Evolutionary conservation across 2,329 filamentous ascomycete species (phyloP).

Genomic region (Eutypa lata): DNA sequence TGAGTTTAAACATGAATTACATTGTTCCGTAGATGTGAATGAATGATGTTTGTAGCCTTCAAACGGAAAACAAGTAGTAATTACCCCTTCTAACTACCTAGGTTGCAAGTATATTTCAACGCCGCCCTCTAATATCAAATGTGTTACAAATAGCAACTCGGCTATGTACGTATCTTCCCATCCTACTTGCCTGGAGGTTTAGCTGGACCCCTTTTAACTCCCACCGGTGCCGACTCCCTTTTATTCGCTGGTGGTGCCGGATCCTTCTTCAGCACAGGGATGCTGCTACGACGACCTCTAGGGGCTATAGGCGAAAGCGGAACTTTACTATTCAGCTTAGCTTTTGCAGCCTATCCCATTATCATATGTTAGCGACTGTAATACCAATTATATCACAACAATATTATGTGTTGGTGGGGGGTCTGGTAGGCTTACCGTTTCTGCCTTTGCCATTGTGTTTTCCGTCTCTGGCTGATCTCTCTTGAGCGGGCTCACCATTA

Average conservation of each 20-base stretch:
- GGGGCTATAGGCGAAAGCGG: neutral
- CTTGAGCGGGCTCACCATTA: slow-evolving; percentile 24
- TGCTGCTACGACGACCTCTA: neutral
- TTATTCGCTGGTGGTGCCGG: neutral
- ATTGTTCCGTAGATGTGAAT: too few species aligned
- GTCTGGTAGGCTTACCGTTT: slow-evolving; percentile 8
- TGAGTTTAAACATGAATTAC: too few species aligned
- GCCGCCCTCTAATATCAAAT: too few species aligned
- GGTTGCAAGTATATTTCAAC: too few species aligned
- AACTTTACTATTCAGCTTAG: neutral
- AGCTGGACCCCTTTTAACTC: too few species aligned
- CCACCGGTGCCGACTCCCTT: too few species aligned
- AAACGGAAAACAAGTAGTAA: too few species aligned
- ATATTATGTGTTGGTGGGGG: neutral
- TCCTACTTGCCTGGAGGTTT: too few species aligned
- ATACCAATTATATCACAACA: neutral
- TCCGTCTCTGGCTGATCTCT: slow-evolving; percentile 12
- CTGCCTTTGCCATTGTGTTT: slow-evolving; percentile 10
- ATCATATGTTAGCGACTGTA: neutral
- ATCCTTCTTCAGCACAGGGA: neutral
- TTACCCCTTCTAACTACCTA: too few species aligned
- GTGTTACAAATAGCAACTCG: too few species aligned
- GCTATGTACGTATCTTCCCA: too few species aligned
- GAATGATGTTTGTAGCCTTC: too few species aligned
- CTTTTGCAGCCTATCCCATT: neutral